Conservation (phyloP, 2,329 filamentous ascomycete genomes). For the Alternaria arbusti region DNA sequence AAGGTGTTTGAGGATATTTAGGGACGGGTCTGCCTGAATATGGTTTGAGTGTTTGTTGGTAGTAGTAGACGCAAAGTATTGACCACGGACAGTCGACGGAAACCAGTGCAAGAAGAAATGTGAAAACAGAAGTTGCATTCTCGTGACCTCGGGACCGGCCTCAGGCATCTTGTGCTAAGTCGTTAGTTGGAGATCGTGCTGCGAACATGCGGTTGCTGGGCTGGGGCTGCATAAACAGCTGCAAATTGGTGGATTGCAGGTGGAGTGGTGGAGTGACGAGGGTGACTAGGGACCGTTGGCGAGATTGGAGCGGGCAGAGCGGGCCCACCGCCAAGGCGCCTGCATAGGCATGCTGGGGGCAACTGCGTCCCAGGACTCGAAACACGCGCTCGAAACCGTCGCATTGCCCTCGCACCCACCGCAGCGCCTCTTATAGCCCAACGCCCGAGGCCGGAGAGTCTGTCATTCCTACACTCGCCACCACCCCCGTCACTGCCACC, state of each 20-base stretch:
- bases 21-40: neutral
- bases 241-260: slow-evolving; percentile 8
- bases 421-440: slow-evolving; percentile 11
- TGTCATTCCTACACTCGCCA: slow-evolving; percentile 13
- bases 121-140: neutral
- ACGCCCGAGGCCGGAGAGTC: slow-evolving; percentile 12
- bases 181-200: slow-evolving; percentile 6
- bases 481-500: slow-evolving; percentile 3
- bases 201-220: neutral
- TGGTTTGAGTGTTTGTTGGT: neutral
- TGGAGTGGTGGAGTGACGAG: slow-evolving; percentile 7
- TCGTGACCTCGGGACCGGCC: neutral
- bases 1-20: slow-evolving; percentile 10
- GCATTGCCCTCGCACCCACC: slow-evolving; percentile 11
- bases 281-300: slow-evolving; percentile 4
- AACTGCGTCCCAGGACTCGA: slow-evolving; percentile 12
- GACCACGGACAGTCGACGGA: neutral
- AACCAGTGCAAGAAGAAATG: neutral
- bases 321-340: slow-evolving; percentile 20
- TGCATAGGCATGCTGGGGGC: slow-evolving; percentile 7
- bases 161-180: neutral
- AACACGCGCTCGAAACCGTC: slow-evolving; percentile 16
- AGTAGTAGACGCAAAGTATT: neutral
- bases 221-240: slow-evolving; percentile 10
- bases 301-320: slow-evolving; percentile 6